Evolutionary conservation across 2,329 filamentous ascomycete genomes (phyloP).

Genomic region (Fusarium anguioides): DNA sequence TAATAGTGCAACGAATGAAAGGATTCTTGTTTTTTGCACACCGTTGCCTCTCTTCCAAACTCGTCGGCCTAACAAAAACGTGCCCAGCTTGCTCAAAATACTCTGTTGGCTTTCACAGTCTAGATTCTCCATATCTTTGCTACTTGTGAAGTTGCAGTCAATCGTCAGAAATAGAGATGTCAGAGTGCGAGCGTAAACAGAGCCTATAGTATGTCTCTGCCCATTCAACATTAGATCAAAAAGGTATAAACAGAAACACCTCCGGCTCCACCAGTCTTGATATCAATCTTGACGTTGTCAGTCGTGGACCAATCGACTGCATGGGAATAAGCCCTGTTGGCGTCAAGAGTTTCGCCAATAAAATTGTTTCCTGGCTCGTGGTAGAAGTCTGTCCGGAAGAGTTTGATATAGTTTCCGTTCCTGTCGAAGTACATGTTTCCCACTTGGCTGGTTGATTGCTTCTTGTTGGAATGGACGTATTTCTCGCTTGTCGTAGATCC

Average conservation of each 20-base stretch:
- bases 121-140: not conserved
- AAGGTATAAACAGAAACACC: not conserved
- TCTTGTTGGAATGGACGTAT: not conserved
- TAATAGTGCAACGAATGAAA: not conserved
- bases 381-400: not conserved
- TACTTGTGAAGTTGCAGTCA: not conserved
- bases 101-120: not conserved
- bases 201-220: too few species aligned
- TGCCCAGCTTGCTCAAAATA: too few species aligned
- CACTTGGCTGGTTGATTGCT: not conserved
- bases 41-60: not conserved
- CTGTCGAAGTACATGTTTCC: not conserved
- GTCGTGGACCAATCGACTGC: not conserved
- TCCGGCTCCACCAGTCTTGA: not conserved
- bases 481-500: not conserved
- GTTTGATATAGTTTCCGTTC: not conserved
- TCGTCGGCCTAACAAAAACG: not conserved
- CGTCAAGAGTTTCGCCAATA: not conserved
- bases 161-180: not conserved
- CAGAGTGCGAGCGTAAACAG: not conserved
- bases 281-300: not conserved
- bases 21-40: accelerated
- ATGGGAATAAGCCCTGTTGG: not conserved
- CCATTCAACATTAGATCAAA: not conserved
- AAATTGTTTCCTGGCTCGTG: not conserved